These are phyloP conservation scores for Yamagishiella unicocca DNA, from an alignment of 139 green algal genomes.

Conservation along the genomic window DNA sequence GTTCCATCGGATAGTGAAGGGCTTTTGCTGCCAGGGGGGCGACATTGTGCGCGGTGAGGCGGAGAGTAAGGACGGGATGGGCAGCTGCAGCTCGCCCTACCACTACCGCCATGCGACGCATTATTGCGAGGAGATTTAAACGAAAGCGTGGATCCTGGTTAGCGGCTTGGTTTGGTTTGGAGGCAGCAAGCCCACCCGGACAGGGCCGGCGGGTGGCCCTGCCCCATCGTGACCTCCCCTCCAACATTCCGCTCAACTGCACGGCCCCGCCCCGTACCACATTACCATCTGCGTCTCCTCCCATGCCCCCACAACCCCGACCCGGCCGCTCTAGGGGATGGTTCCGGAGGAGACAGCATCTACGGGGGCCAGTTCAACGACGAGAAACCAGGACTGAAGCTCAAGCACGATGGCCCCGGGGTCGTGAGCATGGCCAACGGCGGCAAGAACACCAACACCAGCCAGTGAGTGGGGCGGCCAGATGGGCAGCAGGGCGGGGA, in stretches of 20 bases:
- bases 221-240: no score
- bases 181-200: no score
- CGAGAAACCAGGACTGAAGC: conserved; percentile 36
- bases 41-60: conserved; percentile 77
- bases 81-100: no score
- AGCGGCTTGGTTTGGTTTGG: no score
- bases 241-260: no score
- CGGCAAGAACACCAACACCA: conserved; percentile 92
- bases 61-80: no score
- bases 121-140: no score
- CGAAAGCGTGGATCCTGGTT: no score
- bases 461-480: conserved; percentile 21
- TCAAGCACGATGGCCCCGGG: conserved; percentile 60
- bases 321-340: conserved; percentile 70
- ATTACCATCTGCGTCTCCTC: not conserved
- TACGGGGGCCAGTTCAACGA: conserved; percentile 85
- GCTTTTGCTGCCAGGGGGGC: conserved; percentile 85
- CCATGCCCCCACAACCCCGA: not conserved
- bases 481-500: not conserved
- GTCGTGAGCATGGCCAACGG: conserved; percentile 88
- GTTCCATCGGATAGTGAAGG: conserved; percentile 86
- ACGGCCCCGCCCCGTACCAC: no score
- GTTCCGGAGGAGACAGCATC: conserved; percentile 86
- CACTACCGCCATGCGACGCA: no score
- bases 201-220: no score